These are phyloP conservation scores for Parsonsia alboflavescens DNA, from an alignment of 257 asterid species.

Conservation along the genomic window DNA sequence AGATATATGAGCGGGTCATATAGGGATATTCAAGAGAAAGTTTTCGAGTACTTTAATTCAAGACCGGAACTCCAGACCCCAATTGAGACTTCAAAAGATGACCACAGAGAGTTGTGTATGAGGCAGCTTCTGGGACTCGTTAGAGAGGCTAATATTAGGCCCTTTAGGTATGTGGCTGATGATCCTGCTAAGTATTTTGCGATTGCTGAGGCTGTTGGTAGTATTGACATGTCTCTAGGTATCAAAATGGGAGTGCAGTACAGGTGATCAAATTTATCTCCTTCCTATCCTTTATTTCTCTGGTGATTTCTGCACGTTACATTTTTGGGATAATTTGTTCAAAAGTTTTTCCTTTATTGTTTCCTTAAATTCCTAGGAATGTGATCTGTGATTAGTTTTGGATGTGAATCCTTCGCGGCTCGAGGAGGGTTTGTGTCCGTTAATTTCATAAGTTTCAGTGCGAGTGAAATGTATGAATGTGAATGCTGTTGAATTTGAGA, in stretches of 20 bases:
- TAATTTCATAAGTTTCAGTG: neutral
- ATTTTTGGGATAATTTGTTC: neutral
- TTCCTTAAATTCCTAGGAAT: neutral
- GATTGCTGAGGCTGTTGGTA: constrained; percentile 82
- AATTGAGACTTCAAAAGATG: constrained; percentile 77
- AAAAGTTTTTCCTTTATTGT: neutral
- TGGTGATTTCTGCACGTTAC: neutral
- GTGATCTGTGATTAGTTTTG: neutral
- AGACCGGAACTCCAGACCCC: constrained; percentile 93
- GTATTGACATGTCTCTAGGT: constrained; percentile 91
- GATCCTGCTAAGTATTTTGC: constrained; percentile 93
- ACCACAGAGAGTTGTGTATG: constrained; percentile 86
- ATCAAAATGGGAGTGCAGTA: constrained; percentile 93
- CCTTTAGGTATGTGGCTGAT: constrained; percentile 58
- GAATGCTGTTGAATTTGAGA: neutral
- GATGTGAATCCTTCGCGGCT: neutral
- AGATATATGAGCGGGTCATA: constrained; percentile 75
- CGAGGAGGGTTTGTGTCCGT: neutral
- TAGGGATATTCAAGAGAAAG: constrained; percentile 66
- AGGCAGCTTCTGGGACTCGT: constrained; percentile 78
- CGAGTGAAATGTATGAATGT: neutral
- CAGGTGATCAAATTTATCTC: constrained; percentile 46
- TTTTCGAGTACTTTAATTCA: constrained; percentile 75
- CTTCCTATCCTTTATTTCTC: neutral
- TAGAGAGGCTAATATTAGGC: constrained; percentile 77